Evolutionary conservation across 805 yeast genomes (phyloP).

Genomic region (Kluyveromyces dobzhanskii): DNA sequence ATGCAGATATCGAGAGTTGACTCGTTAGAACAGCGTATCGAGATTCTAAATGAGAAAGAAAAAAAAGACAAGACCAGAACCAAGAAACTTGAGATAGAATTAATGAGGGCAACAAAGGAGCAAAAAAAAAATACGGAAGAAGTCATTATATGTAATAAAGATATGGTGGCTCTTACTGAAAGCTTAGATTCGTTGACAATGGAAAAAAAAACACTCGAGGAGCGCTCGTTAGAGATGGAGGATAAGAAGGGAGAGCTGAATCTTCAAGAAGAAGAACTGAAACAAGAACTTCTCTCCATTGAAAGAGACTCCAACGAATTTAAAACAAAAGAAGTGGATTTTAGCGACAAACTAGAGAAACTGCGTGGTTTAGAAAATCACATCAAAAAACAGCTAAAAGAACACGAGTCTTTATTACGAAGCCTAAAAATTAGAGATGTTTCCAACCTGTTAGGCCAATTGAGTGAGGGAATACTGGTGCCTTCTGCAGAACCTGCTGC

Average conservation of each 20-base stretch:
- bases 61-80: conserved; percentile 47
- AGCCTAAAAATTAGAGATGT: conserved; percentile 47
- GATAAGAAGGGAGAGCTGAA: conserved; percentile 40
- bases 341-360: conserved; percentile 55
- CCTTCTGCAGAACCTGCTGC: not conserved
- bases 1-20: conserved; percentile 77
- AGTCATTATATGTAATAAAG: not conserved
- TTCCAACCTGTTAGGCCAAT: conserved; percentile 20
- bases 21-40: conserved; percentile 59
- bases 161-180: not conserved
- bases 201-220: conserved; percentile 41
- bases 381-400: conserved; percentile 33
- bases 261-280: conserved; percentile 38
- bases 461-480: conserved; percentile 9
- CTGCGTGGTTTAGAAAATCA: conserved; percentile 33
- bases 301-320: conserved; percentile 39
- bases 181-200: not conserved
- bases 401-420: conserved; percentile 34
- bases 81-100: conserved; percentile 57
- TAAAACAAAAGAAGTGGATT: conserved; percentile 58
- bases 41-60: conserved; percentile 47
- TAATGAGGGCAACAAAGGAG: conserved; percentile 45
- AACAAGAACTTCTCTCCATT: conserved; percentile 23
- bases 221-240: conserved; percentile 48
- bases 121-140: conserved; percentile 27